Percentiles rank a stretch among this genome's conserved stretches.
phyloP scores from a whole-genome alignment of 306 rosid species.

The Trichosanthes cucumerina region DNA sequence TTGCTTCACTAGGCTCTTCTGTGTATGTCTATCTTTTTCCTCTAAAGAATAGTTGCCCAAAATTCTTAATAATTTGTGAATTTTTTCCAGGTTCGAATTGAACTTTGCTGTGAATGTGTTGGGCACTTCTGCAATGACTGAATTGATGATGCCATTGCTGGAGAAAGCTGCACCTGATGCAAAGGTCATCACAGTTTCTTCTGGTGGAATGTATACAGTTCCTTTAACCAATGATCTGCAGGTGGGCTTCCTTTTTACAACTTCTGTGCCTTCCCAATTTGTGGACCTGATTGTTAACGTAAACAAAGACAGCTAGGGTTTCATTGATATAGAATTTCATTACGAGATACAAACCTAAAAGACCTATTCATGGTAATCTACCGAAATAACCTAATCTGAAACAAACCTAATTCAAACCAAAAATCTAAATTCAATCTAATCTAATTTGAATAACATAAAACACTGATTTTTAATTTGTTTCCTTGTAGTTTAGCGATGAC shows the following conservation, averaged over 20 bases:
- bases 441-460: too few species aligned
- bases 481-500: constrained; percentile 41
- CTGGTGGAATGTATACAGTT: constrained; percentile 88
- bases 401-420: too few species aligned
- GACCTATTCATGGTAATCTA: too few species aligned
- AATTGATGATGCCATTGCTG: constrained; percentile 57
- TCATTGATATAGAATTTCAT: too few species aligned
- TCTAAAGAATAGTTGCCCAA: not conserved
- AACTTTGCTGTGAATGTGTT: constrained; percentile 76
- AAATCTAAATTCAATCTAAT: too few species aligned
- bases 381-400: too few species aligned
- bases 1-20: not conserved
- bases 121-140: constrained; percentile 68
- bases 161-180: constrained; percentile 96
- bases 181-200: constrained; percentile 78
- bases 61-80: not conserved
- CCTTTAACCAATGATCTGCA: constrained; percentile 74
- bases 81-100: constrained; percentile 52
- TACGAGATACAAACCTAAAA: too few species aligned
- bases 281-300: not conserved
- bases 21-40: not conserved
- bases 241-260: constrained; percentile 26
- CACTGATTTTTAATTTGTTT: constrained; percentile 8
- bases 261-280: not conserved
- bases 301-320: too few species aligned